Conservation (phyloP, 2,329 filamentous ascomycete species). For the Penicillium sclerotiorum region DNA sequence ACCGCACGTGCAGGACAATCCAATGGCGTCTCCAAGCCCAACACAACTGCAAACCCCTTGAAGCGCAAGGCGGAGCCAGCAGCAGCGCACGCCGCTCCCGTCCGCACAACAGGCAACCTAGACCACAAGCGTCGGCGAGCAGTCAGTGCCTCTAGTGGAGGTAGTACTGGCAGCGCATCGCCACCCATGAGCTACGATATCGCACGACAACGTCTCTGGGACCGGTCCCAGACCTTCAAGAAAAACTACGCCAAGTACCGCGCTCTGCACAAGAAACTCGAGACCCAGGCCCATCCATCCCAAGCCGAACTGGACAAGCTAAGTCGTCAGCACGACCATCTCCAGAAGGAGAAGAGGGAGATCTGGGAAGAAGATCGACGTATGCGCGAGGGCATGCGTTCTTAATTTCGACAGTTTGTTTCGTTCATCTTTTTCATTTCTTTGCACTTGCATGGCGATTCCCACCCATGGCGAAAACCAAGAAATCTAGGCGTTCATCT, state of each 20-base stretch:
- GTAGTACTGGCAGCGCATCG: slow-evolving; percentile 46
- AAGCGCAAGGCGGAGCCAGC: slow-evolving; percentile 47
- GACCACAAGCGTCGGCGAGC: slow-evolving; percentile 46
- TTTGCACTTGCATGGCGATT: slow-evolving; percentile 7
- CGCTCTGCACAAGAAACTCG: slow-evolving; percentile 54
- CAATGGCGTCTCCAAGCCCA: slow-evolving; percentile 34
- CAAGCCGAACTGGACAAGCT: slow-evolving; percentile 56
- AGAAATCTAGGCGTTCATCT: too few species aligned
- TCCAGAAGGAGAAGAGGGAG: slow-evolving; percentile 61
- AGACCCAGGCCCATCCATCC: slow-evolving; percentile 44
- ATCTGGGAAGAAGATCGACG: slow-evolving; percentile 53
- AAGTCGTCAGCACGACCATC: slow-evolving; percentile 55
- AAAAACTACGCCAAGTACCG: slow-evolving; percentile 61
- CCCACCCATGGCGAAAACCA: neutral
- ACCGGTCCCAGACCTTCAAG: slow-evolving; percentile 55
- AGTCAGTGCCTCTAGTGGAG: slow-evolving; percentile 41
- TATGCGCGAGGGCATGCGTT: slow-evolving; percentile 29
- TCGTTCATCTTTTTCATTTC: slow-evolving; percentile 11
- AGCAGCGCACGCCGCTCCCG: slow-evolving; percentile 23
- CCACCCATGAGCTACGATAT: slow-evolving; percentile 41
- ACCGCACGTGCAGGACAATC: slow-evolving; percentile 22
- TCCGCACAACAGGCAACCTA: slow-evolving; percentile 40
- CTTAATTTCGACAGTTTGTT: slow-evolving; percentile 10
- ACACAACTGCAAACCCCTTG: slow-evolving; percentile 33
- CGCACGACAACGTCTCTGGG: slow-evolving; percentile 41